These are phyloP conservation scores for Claviceps sorghi DNA, from an alignment of 2,329 filamentous ascomycete species.

Conservation along the genomic window DNA sequence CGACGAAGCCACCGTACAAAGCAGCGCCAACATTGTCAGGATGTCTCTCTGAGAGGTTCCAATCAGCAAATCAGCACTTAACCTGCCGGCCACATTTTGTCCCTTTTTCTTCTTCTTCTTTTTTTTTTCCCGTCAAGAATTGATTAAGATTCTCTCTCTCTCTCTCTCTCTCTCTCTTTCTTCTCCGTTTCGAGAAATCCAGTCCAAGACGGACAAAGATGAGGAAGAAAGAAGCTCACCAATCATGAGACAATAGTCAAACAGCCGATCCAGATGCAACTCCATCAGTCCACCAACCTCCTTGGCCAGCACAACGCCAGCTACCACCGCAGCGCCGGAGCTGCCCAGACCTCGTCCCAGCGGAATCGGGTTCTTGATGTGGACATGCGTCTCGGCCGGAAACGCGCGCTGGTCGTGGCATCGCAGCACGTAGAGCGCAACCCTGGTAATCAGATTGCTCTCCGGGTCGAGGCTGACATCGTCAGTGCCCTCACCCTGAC, in stretches of 20 bases:
- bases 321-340: constrained; percentile 87
- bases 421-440: constrained; percentile 84
- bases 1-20: constrained; percentile 90
- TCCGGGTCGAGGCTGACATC: constrained; percentile 74
- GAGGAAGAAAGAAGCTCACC: constrained; percentile 31
- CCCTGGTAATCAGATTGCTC: constrained; percentile 83
- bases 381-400: constrained; percentile 73
- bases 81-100: too few relatives aligned
- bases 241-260: constrained; percentile 97
- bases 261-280: constrained; percentile 64
- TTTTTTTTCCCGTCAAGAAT: too few relatives aligned
- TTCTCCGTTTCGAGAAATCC: background rate
- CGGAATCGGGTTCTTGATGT: constrained; percentile 92
- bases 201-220: background rate
- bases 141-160: background rate
- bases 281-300: constrained; percentile 65
- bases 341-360: constrained; percentile 87
- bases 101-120: background rate
- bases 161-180: background rate
- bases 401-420: constrained; percentile 81
- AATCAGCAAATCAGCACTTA: background rate
- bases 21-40: constrained; percentile 92
- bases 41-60: constrained; percentile 50
- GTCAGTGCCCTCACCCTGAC: constrained; percentile 53
- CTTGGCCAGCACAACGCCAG: constrained; percentile 84